A percentile compares a stretch with the other conserved stretches of the same genome.
Evolutionary conservation across 768 basidiomycete species (phyloP).

Genomic region (Phaffia tasmanica): DNA sequence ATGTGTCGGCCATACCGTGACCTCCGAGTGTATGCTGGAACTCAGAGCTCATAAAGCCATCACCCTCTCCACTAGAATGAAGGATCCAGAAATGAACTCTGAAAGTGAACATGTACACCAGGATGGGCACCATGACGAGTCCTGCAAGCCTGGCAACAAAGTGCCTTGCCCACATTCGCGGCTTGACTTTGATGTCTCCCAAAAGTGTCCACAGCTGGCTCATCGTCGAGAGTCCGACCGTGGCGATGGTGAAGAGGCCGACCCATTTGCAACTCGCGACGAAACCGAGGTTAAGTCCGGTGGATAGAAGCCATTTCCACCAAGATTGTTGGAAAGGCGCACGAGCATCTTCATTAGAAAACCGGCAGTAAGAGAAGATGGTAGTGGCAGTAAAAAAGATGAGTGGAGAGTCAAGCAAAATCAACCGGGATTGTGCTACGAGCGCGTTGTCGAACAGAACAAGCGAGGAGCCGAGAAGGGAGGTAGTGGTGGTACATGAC

Average conservation of each 20-base stretch:
- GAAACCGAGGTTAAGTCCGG: conserved; percentile 81
- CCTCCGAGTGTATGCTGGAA: conserved; percentile 93
- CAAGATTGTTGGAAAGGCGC: conserved; percentile 62
- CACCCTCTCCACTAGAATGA: conserved; percentile 83
- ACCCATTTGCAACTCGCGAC: conserved; percentile 97
- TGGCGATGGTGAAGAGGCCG: conserved; percentile 93
- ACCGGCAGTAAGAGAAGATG: conserved; percentile 73
- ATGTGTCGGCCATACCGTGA: conserved; percentile 84
- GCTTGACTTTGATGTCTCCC: conserved; percentile 69
- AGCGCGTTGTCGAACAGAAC: conserved; percentile 95
- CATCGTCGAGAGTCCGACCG: conserved; percentile 72
- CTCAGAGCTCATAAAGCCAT: conserved; percentile 98
- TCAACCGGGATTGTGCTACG: conserved; percentile 88
- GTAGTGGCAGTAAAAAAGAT: conserved; percentile 95
- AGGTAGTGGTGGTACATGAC: conserved; percentile 81
- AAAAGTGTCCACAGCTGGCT: conserved; percentile 79
- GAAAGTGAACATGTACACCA: conserved; percentile 97
- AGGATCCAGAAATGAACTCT: conserved; percentile 84
- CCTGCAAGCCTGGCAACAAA: conserved; percentile 82
- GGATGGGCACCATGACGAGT: conserved; percentile 67
- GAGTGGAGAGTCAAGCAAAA: conserved; percentile 95
- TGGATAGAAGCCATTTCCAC: conserved; percentile 86
- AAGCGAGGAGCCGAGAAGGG: conserved; percentile 79
- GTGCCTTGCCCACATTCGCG: conserved; percentile 65
- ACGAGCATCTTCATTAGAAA: conserved; percentile 67